phyloP scores from a whole-genome alignment of 2,329 filamentous ascomycete species.

The Metarhizium robertsii region DNA sequence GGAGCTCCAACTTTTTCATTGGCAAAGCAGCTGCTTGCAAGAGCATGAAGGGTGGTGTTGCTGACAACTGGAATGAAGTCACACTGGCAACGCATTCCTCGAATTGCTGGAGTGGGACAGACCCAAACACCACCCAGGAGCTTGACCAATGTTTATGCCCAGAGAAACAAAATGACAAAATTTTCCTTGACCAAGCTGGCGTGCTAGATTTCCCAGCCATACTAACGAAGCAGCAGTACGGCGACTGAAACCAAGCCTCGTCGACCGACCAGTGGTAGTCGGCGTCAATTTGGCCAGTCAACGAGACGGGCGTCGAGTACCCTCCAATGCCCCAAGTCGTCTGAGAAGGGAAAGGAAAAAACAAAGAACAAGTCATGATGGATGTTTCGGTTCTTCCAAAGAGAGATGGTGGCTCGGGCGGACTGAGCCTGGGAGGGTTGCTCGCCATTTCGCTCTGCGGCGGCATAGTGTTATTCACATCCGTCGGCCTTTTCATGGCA shows the following conservation, averaged over 20 bases:
- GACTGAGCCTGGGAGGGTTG: conserved; percentile 26
- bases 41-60: conserved; percentile 6
- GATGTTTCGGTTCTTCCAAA: conserved; percentile 1
- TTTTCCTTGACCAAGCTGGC: background rate
- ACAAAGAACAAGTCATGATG: background rate
- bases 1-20: background rate
- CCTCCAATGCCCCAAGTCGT: background rate
- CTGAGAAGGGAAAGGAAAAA: background rate
- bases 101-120: conserved; percentile 12
- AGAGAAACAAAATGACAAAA: background rate
- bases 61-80: conserved; percentile 24
- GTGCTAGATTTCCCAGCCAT: background rate
- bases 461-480: conserved; percentile 34
- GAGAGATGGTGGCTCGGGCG: conserved; percentile 4
- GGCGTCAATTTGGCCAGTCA: background rate
- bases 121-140: background rate
- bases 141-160: conserved; percentile 2
- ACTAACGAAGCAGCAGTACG: background rate
- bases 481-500: conserved; percentile 32
- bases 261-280: background rate
- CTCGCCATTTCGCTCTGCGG: conserved; percentile 39
- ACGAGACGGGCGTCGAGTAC: background rate
- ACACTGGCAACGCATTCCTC: conserved; percentile 31
- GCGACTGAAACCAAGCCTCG: background rate
- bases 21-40: background rate